Evolutionary conservation across 805 yeast species (phyloP), one percentile per base, ranked within the genome.

Genomic region (Cyberlindnera samutprakarnensis): DNA sequence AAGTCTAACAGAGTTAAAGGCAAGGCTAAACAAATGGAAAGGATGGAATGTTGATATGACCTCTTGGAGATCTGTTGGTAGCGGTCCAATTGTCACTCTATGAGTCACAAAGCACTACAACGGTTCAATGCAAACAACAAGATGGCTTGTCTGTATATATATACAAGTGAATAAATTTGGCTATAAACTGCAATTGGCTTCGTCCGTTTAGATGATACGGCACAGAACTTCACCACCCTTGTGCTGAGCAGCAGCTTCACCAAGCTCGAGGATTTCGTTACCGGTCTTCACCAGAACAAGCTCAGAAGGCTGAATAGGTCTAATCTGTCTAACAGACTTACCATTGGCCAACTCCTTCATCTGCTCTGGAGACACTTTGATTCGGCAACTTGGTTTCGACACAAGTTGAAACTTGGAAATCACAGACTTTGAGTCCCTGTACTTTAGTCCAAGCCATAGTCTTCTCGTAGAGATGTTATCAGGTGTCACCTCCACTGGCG

Each of bases 381-480:
- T 81, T 53, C 78, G 70, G 53, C 90, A 70, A 49, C 79, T 84
- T 24, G 98, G 97, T 50, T 81, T 87, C 27, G 92, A 80, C 19
- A 92, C 75, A 45, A 90, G 65, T 19, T 72, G 67, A 47, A 87
- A 72, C 34, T 74, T 70, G 43, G 75, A 68, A 41, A 92, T 65
- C 13, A 92, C 94, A 0, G 96, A 80, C 44, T 68, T 64, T 50
- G 79, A 75, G 42, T 85, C 74, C 51, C 90, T 74, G 57, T 92
- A 92, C 56, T 92, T 92, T 54, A 92, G 64, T 2, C 88, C 94
- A 14, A 92, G 57, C 98, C 98, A 92, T 31, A 92, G 68, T 45
- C 94, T 70, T 51, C 97, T 75, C 1, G 88, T 71, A 14, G 94
- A 59, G 19, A 92, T 74, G 52, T 90, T 88, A 53, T 84, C 95